These are phyloP conservation scores for Malassezia dermatis DNA, from an alignment of 1,284 basidiomycete species.

Conservation along the genomic window DNA sequence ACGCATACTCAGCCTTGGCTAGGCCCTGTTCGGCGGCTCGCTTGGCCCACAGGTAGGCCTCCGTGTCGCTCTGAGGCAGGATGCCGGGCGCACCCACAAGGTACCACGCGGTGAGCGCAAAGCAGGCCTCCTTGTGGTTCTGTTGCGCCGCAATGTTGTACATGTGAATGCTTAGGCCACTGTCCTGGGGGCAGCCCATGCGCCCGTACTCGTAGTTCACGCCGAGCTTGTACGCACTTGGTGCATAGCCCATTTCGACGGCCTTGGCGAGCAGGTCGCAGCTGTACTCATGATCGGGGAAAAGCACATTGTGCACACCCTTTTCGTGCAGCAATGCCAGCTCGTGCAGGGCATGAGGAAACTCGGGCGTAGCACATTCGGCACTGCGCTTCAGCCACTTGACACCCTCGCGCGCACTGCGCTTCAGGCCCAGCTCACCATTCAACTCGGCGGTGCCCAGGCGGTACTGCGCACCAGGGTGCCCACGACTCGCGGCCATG, in stretches of 20 bases:
- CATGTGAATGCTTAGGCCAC: constrained; percentile 93
- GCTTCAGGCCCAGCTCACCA: constrained; percentile 76
- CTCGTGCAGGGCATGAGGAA: constrained; percentile 92
- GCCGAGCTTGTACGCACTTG: constrained; percentile 85
- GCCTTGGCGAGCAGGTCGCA: constrained; percentile 89
- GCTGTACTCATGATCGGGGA: constrained; percentile 89
- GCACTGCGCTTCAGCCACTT: constrained; percentile 96
- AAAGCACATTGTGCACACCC: constrained; percentile 90
- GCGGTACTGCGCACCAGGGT: constrained; percentile 92
- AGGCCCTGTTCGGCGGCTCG: constrained; percentile 46
- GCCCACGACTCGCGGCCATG: constrained; percentile 79
- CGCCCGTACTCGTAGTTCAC: constrained; percentile 99
- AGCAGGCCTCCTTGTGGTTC: constrained; percentile 90
- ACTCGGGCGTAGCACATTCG: constrained; percentile 66
- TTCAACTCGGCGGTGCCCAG: constrained; percentile 92
- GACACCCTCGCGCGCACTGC: constrained; percentile 85
- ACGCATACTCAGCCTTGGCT: constrained; percentile 61
- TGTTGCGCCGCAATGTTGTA: constrained; percentile 74
- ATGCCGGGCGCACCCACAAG: constrained; percentile 95
- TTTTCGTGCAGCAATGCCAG: constrained; percentile 85
- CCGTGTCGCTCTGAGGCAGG: constrained; percentile 91
- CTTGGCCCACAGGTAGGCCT: constrained; percentile 61
- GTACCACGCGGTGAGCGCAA: constrained; percentile 97
- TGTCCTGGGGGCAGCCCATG: constrained; percentile 95
- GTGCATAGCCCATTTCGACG: constrained; percentile 87